Base-by-base conservation (phyloP, 768 basidiomycete genomes). In the Naematelia aurantialba region DNA sequence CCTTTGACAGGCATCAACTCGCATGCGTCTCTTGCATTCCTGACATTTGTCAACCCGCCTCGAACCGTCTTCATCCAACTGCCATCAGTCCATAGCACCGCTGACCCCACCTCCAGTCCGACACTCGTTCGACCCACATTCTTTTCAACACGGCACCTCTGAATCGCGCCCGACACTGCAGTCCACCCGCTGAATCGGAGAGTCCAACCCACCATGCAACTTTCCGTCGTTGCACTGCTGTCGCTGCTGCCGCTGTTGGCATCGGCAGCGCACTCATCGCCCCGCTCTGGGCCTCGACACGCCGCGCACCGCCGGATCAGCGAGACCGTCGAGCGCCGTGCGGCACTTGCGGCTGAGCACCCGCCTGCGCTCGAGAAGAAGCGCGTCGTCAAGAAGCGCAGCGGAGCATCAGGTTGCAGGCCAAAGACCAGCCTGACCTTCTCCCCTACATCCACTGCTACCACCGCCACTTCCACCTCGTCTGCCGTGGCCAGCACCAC, bases 191-290 rank as follows among this genome's bases (percentile, higher is more conserved):
- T 44, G 25, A 13, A 56, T 10, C 17, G 1, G 48, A 54, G 13
- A 44, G 19, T 19, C 19, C 17, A 10, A 44, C 44, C 22, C 47
- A 70, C 44, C 14, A 73, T 73, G 71, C 63, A 68, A 52, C 26
- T 62, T 27, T 52, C 59, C 25, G 56, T 64, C 17, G 52, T 73
- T 13, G 44, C 69, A 51, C 17, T 39, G 34, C 17, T 39, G 34
- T 39, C 34, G 34, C 34, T 39, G 34, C 17, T 39, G 34, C 34
- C 34, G 8, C 34, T 39, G 8, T 17, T 39, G 34, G 34, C 34
- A 39, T 8, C 34, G 34, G 34, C 34, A 8, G 17, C 34, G 17
- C 34, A 39, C 17, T 39, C 34, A 8, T 8, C 57, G 26, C 56
- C 59, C 25, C 42, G 49, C 31, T 26, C 59, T 19, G 56, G 63